Base-by-base conservation (phyloP, 2,329 filamentous ascomycete genomes). In the Exserohilum turcica region DNA sequence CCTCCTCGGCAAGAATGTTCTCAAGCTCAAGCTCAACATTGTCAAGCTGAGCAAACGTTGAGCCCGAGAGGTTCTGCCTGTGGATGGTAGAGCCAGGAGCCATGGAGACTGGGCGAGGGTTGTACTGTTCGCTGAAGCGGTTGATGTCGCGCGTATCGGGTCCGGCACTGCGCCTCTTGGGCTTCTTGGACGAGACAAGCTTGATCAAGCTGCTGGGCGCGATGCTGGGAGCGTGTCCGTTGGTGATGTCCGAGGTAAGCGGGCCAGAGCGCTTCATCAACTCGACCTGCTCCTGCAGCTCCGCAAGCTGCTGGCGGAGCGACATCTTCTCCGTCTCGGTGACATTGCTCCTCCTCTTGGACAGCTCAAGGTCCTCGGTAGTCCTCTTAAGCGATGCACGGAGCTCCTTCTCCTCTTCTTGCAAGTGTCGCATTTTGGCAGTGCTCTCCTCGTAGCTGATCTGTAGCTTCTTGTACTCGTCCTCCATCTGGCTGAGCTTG, bases 11-110 rank as follows among this genome's bases (percentile, higher is more conserved):
- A 60, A 99, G 86, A 48, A 99, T 84, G 61, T 89, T 90, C 78
- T 97, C 93, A 53, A 99, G 84, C 78, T 99, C 95, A 74, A 92
- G 86, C 78, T 99, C 94, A 66, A 97, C 91, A 68, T 90, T 95
- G 74, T 99, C 94, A 54, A 89, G 81, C 54, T 88, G 86, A 49
- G 91, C 89, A 72, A 94, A 94, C 3, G 88, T 88, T 33, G 89
- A 86, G 48, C 88, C 88, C 47, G 87, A 88, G 45, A 91, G 77
- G 64, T 86, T 88, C 71, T 90, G 89, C 52, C 87, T 86, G 72
- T 88, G 84, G 28, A 79, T 73, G 49, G 80, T 84, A 45, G 84
- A 84, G 48, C 77, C 77, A 63, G 96, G 85, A 46, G 93, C 93
- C 93, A 99, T 97, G 5, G 94, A 99, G 29, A 96, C 91, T 19